Percentiles rank a stretch among this genome's conserved stretches.
Evolutionary conservation across 805 yeast genomes (phyloP).

Genomic region (Phaffomyces antillensis): DNA sequence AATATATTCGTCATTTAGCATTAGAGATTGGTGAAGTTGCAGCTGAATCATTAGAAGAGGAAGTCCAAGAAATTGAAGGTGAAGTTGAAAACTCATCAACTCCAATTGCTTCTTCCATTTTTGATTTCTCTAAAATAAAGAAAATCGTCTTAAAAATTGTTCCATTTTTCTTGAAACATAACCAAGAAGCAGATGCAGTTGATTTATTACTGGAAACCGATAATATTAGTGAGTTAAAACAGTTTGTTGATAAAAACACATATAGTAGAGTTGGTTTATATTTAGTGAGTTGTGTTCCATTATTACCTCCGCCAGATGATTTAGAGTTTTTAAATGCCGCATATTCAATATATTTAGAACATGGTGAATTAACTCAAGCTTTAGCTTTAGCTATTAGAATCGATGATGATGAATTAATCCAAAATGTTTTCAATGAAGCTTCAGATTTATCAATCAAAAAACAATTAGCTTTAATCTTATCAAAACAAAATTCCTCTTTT

Average conservation of each 20-base stretch:
- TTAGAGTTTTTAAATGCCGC: constrained; percentile 81
- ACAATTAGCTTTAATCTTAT: constrained; percentile 85
- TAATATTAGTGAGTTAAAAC: constrained; percentile 71
- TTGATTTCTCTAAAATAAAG: constrained; percentile 39
- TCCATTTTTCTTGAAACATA: constrained; percentile 86
- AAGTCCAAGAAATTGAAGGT: constrained; percentile 20
- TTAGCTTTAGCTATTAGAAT: constrained; percentile 81
- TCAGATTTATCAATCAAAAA: constrained; percentile 68
- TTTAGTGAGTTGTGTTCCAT: constrained; percentile 94
- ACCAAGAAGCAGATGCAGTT: constrained; percentile 98
- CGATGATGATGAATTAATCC: constrained; percentile 72
- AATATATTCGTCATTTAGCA: constrained; percentile 92
- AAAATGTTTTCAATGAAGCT: constrained; percentile 76
- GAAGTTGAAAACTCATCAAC: constrained; percentile 4
- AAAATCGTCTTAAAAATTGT: constrained; percentile 69
- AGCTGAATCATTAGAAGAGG: constrained; percentile 43
- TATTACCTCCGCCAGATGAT: constrained; percentile 93
- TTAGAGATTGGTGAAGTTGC: constrained; percentile 89
- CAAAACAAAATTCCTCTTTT: constrained; percentile 80
- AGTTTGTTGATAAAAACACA: constrained; percentile 78
- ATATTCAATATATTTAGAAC: constrained; percentile 71
- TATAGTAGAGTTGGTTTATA: constrained; percentile 87
- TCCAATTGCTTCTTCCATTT: constrained; percentile 10
- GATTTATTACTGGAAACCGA: constrained; percentile 89
- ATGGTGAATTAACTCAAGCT: constrained; percentile 82